phyloP scores from a whole-genome alignment of 805 yeast species.

The Saccharomycopsis sp. region DNA sequence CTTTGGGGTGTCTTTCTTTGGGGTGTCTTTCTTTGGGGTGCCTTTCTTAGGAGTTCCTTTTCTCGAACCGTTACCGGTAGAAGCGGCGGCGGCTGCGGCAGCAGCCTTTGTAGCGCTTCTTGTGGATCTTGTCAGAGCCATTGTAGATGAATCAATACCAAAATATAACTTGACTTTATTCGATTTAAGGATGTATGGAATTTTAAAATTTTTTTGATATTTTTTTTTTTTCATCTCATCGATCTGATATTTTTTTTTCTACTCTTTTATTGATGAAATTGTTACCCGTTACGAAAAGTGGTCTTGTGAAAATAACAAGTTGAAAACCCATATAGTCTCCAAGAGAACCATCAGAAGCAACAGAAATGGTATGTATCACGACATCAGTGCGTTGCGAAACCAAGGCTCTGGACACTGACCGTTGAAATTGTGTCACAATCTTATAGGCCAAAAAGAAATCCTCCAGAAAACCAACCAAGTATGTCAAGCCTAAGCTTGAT shows the following conservation, averaged over 20 bases:
- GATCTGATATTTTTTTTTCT: background rate
- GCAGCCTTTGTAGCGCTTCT: conserved; percentile 7
- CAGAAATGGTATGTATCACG: no score
- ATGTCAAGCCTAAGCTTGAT: conserved; percentile 69
- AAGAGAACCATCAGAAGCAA: no score
- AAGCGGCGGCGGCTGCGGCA: conserved; percentile 14
- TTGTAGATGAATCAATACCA: background rate
- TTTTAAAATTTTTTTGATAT: no score
- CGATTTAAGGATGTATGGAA: no score
- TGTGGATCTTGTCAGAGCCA: conserved; percentile 15
- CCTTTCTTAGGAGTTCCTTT: conserved; percentile 6
- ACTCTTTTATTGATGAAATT: no score
- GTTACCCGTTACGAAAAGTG: no score
- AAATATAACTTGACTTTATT: no score
- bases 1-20: background rate
- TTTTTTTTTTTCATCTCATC: conserved; percentile 3
- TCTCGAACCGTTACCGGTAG: no score
- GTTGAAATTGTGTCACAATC: no score
- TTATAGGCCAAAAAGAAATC: conserved; percentile 56
- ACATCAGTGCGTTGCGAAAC: no score
- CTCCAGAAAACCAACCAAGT: conserved; percentile 71
- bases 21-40: background rate
- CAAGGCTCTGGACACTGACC: no score
- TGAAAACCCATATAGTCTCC: no score
- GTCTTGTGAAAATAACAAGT: conserved; percentile 8